Evolutionary conservation across 2,329 filamentous ascomycete species (phyloP), one percentile per base, ranked within the genome.

Genomic region (Pyrenophora tritici-repentis): DNA sequence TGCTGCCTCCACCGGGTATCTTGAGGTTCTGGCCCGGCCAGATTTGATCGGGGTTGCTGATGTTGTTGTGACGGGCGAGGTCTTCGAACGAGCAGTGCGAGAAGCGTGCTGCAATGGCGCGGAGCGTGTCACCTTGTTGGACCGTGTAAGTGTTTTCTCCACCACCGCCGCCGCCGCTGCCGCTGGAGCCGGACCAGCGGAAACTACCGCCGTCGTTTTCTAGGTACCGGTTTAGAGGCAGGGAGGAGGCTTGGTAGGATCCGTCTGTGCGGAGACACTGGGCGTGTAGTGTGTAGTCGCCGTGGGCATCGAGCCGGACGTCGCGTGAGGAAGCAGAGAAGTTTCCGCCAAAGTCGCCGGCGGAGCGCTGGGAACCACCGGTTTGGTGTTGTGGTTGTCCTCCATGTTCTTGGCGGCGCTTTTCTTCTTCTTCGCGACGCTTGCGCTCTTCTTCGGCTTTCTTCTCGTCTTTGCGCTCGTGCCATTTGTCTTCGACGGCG

Each of bases 381-480:
- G 48, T 39, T 20, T 48, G 50, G 7, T 42, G 41, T 4, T 46
- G 40, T 26, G 42, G 10, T 53, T 56, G 16, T 0, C 45, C 31
- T 10, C 56, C 38, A 7, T 62, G 44, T 20, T 58, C 37, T 22
- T 65, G 38, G 3, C 61, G 51, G 13, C 58, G 22, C 38, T 59
- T 47, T 33, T 62, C 55, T 38, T 62, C 37, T 44, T 65, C 59
- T 48, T 67, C 62, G 32, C 46, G 40, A 4, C 31, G 29, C 14
- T 26, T 17, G 2, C 47, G 47, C 10, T 62, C 31, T 47, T 65
- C 59, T 42, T 67, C 62, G 40, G 47, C 44, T 18, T 66, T 51
- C 55, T 67, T 68, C 52, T 66, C 65, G 4, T 67, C 65, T 13
- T 68, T 61, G n/a, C 45, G 64, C 31, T 64, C 57, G 14, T 67